These are phyloP conservation scores for Cicer chorassanicum DNA, from an alignment of 306 rosid genomes.

Conservation along the genomic window DNA sequence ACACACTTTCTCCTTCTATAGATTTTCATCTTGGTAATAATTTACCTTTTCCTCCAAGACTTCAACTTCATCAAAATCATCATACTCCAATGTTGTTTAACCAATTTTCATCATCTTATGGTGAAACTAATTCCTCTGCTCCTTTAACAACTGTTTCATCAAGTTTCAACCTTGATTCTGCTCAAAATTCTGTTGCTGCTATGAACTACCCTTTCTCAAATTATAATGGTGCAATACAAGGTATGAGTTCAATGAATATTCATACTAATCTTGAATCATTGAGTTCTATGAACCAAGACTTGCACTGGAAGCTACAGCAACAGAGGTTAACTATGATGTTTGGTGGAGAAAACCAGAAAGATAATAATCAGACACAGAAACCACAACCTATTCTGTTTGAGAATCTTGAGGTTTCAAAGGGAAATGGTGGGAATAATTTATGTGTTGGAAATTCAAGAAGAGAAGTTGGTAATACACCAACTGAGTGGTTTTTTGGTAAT, in stretches of 20 bases:
- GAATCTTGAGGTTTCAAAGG: conserved; percentile 57
- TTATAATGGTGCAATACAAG: conserved; percentile 49
- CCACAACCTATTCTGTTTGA: conserved; percentile 68
- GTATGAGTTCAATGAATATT: conserved; percentile 59
- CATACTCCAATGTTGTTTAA: conserved; percentile 45
- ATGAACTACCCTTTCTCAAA: conserved; percentile 56
- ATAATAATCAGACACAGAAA: conserved; percentile 49
- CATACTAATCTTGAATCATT: conserved; percentile 70
- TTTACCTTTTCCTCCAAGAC: conserved; percentile 54
- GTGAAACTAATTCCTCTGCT: conserved; percentile 40
- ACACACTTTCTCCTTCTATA: conserved; percentile 64
- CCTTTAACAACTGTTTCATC: conserved; percentile 34
- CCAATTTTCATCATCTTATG: conserved; percentile 58
- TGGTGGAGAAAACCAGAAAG: conserved; percentile 53
- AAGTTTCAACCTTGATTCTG: conserved; percentile 54
- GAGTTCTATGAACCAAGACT: conserved; percentile 91
- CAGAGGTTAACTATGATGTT: conserved; percentile 76
- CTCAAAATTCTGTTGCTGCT: conserved; percentile 41
- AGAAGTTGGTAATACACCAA: conserved; percentile 58
- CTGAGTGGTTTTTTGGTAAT: conserved; percentile 90
- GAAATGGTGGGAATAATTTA: conserved; percentile 33
- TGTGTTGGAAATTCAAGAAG: conserved; percentile 48
- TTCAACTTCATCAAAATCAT: conserved; percentile 46
- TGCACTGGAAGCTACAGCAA: conserved; percentile 95
- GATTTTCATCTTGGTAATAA: conserved; percentile 70